Evolutionary conservation across 1,284 basidiomycete genomes (phyloP).

Genomic region (Violaceomyces palustris): DNA sequence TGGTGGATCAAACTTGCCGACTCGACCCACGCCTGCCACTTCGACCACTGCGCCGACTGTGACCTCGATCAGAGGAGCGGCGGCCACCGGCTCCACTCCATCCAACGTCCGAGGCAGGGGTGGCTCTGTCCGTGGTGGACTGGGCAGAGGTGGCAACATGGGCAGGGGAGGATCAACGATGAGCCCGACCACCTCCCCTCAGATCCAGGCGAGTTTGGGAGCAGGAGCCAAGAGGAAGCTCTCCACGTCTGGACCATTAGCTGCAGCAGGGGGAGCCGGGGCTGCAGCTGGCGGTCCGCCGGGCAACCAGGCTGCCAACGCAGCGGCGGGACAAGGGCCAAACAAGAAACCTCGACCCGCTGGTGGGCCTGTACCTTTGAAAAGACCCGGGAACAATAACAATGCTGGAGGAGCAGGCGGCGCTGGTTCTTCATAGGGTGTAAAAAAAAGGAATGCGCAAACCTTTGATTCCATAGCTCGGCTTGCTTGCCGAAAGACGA

Average conservation of each 20-base stretch:
- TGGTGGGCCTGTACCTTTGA: slow-evolving; percentile 9
- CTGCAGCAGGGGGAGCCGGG: not conserved
- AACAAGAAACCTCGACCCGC: slow-evolving; percentile 22
- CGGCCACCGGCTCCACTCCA: slow-evolving; percentile 11
- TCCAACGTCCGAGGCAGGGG: not conserved
- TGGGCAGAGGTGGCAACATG: slow-evolving; percentile 13
- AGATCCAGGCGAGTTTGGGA: too few relatives aligned
- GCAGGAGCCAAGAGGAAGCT: slow-evolving; percentile 24
- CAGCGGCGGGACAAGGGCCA: slow-evolving; percentile 4
- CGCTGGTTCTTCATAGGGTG: too few relatives aligned
- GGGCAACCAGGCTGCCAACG: not conserved
- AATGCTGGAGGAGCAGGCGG: too few relatives aligned
- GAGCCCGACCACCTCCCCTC: not conserved
- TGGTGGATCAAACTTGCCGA: not conserved
- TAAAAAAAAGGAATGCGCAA: too few relatives aligned
- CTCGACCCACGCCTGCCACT: not conserved
- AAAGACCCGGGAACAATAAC: too few relatives aligned
- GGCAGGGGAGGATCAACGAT: slow-evolving; percentile 1
- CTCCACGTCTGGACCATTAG: slow-evolving; percentile 7
- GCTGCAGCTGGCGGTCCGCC: not conserved
- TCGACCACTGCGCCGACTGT: slow-evolving; percentile 6
- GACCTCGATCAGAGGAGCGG: slow-evolving; percentile 24
- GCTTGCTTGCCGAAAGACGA: too few relatives aligned
- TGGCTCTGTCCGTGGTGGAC: not conserved
- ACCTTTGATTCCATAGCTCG: too few relatives aligned